These are phyloP conservation scores for Dendrobium officinale DNA, from an alignment of 106 monocot genomes.

Conservation along the genomic window DNA sequence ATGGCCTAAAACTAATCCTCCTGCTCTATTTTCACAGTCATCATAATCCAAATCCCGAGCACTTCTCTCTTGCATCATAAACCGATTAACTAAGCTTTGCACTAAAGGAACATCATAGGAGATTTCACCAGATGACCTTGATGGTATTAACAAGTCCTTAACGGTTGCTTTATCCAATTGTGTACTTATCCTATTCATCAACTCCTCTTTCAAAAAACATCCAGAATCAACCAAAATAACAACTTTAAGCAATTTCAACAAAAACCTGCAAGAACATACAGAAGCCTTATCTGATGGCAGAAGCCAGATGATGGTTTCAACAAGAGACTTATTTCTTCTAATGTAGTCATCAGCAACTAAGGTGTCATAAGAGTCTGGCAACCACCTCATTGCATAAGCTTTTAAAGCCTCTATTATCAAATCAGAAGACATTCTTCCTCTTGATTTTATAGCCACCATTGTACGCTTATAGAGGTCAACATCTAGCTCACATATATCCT, in stretches of 20 bases:
- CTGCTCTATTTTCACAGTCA: constrained; percentile 16
- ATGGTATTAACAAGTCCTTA: constrained; percentile 72
- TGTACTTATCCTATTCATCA: constrained; percentile 44
- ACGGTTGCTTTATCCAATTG: constrained; percentile 66
- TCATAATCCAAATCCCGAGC: constrained; percentile 7
- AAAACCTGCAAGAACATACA: constrained; percentile 71
- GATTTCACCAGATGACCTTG: constrained; percentile 11
- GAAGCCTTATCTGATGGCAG: constrained; percentile 51
- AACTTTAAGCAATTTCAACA: constrained; percentile 69
- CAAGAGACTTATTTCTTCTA: constrained; percentile 37
- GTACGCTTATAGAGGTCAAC: constrained; percentile 67
- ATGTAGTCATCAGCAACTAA: constrained; percentile 40
- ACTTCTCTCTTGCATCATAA: constrained; percentile 20
- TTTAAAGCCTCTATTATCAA: constrained; percentile 59
- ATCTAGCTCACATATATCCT: constrained; percentile 75
- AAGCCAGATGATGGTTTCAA: constrained; percentile 61
- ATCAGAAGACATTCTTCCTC: constrained; percentile 61
- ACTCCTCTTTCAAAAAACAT: constrained; percentile 46
- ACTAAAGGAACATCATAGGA: constrained; percentile 62
- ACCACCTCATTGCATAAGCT: constrained; percentile 70
- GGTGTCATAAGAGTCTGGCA: constrained; percentile 64
- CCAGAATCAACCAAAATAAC: constrained; percentile 59
- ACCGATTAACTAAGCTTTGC: constrained; percentile 47
- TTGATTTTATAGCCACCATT: constrained; percentile 61
- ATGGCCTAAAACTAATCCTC: constrained; percentile 17